These are phyloP conservation scores for Rhizopus microsporus DNA, from an alignment of 371 early-diverging fungal genomes.

Conservation along the genomic window DNA sequence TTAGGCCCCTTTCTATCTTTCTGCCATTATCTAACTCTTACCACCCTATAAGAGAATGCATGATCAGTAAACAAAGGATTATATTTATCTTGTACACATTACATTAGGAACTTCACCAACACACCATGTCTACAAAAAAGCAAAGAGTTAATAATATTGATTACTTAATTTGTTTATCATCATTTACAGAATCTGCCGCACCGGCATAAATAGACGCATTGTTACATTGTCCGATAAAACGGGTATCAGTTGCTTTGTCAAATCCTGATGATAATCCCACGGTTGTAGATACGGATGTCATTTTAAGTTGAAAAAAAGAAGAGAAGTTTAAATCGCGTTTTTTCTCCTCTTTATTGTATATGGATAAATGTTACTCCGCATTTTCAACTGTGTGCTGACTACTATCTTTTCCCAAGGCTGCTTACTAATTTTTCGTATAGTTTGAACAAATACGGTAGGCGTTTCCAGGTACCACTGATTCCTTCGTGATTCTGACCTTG, in stretches of 20 bases:
- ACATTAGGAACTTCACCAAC: constrained; percentile 45
- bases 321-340: too few relatives aligned
- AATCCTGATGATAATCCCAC: constrained; percentile 5
- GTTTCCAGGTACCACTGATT: too few relatives aligned
- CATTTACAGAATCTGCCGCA: constrained; percentile 15
- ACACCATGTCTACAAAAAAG: constrained; percentile 24
- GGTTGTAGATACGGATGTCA: constrained; percentile 5
- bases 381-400: too few relatives aligned
- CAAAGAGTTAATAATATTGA: not conserved
- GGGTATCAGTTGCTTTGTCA: constrained; percentile 19
- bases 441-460: too few relatives aligned
- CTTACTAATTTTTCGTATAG: too few relatives aligned
- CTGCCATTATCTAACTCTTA: constrained; percentile 4
- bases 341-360: too few relatives aligned
- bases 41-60: constrained; percentile 22
- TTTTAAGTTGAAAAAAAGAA: too few relatives aligned
- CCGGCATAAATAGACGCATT: constrained; percentile 12
- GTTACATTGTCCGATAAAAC: constrained; percentile 9
- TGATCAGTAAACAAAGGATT: not conserved
- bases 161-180: not conserved
- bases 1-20: not conserved
- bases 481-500: too few relatives aligned
- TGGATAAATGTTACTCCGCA: too few relatives aligned
- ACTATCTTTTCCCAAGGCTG: too few relatives aligned
- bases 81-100: constrained; percentile 15